A percentile compares a stretch with the other conserved stretches of the same genome.
These are phyloP conservation scores for Pouteria campechiana DNA, from an alignment of 179 eudicot genomes.

Conservation along the genomic window DNA sequence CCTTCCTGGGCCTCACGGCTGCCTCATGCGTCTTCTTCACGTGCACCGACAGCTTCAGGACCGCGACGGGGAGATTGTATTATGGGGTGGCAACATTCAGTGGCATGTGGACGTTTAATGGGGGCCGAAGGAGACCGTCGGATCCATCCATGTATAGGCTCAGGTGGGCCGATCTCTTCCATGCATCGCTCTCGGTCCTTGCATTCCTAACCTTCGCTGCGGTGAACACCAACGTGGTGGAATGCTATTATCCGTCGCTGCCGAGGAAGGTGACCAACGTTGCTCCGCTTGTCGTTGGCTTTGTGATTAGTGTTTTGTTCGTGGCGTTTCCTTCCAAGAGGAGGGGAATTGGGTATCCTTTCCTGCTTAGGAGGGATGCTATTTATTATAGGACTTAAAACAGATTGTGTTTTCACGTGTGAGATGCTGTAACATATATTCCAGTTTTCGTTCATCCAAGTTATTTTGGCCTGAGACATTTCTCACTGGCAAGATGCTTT, in stretches of 20 bases:
- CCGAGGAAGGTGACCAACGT: conserved; percentile 38
- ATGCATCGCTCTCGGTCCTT: conserved; percentile 34
- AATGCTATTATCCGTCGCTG: conserved; percentile 37
- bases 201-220: conserved; percentile 55
- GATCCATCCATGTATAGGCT: conserved; percentile 38
- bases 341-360: conserved; percentile 62
- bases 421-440: too few species aligned
- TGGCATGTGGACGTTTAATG: conserved; percentile 56
- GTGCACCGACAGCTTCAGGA: conserved; percentile 47
- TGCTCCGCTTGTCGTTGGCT: conserved; percentile 55
- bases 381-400: conserved; percentile 11
- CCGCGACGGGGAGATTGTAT: conserved; percentile 39
- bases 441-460: too few species aligned
- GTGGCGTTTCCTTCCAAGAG: conserved; percentile 53
- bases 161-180: conserved; percentile 50
- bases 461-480: too few species aligned
- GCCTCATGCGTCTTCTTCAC: conserved; percentile 49
- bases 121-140: conserved; percentile 26
- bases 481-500: too few species aligned
- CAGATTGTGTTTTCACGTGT: not conserved
- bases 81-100: conserved; percentile 49
- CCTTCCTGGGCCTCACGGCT: conserved; percentile 35
- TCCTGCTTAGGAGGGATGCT: conserved; percentile 25
- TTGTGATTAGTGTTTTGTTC: conserved; percentile 42
- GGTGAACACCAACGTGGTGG: conserved; percentile 38